Percentiles rank a stretch among this genome's conserved stretches.
Evolutionary conservation across 2,329 filamentous ascomycete species (phyloP).

Genomic region (Scopulariopsis brevicaulis): DNA sequence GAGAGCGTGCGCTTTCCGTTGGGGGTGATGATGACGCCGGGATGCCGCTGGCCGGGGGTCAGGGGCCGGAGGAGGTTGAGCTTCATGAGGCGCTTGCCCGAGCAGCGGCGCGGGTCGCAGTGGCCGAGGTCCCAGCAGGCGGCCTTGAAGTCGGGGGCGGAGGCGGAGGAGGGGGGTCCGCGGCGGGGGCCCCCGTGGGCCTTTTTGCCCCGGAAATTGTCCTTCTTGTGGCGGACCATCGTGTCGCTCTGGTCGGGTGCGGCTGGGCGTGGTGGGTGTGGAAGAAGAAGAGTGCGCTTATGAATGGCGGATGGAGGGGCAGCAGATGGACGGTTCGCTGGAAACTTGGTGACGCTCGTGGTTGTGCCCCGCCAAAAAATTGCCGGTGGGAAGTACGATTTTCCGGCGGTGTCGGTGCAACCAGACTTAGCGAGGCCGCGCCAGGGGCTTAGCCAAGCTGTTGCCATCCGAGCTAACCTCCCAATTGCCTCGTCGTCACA

Average conservation of each 20-base stretch:
- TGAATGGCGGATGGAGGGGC: neutral
- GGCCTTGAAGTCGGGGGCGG: conserved; percentile 62
- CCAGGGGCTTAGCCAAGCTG: neutral
- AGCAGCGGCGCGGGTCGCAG: conserved; percentile 94
- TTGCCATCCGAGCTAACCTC: neutral
- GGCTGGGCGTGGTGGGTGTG: neutral
- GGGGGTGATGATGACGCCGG: conserved; percentile 86
- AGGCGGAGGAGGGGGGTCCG: conserved; percentile 35
- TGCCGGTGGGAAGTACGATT: neutral
- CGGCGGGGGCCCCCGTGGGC: conserved; percentile 39
- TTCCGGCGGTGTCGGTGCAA: neutral
- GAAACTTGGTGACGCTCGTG: neutral
- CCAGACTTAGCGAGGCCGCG: neutral
- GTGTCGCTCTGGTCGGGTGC: conserved; percentile 1
- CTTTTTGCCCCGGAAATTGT: conserved; percentile 68
- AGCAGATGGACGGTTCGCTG: neutral
- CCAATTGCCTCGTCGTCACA: neutral
- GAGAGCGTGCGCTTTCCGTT: conserved; percentile 83
- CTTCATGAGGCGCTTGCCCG: conserved; percentile 87
- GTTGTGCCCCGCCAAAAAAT: neutral
- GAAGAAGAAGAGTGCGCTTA: neutral
- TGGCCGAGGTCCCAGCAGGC: conserved; percentile 97
- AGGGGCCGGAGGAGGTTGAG: conserved; percentile 90
- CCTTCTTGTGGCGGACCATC: conserved; percentile 97
- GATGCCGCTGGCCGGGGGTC: conserved; percentile 81